Conservation (phyloP, 2,329 filamentous ascomycete species). For the Zarea fungicola region DNA sequence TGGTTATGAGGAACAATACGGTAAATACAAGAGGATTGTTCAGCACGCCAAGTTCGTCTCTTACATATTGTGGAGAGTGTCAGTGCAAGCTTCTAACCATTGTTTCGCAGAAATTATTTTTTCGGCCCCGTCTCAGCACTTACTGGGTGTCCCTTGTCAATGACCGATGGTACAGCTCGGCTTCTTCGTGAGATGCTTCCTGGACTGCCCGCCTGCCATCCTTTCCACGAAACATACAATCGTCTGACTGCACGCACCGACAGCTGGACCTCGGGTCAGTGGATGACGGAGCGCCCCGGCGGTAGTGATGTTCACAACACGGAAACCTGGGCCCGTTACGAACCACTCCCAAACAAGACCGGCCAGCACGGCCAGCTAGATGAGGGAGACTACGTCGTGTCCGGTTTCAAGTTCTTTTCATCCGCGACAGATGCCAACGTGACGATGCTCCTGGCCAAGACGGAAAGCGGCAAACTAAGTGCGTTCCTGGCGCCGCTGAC, state of each 20-base stretch:
- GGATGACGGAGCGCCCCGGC: conserved; percentile 16
- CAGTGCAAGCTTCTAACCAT: background rate
- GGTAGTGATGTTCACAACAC: conserved; percentile 16
- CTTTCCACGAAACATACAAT: conserved; percentile 11
- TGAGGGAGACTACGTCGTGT: conserved; percentile 15
- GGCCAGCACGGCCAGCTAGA: conserved; percentile 8
- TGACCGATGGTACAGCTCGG: conserved; percentile 14
- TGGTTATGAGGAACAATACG: conserved; percentile 9
- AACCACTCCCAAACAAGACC: background rate
- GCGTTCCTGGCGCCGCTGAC: conserved; percentile 15
- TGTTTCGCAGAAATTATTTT: conserved; percentile 12
- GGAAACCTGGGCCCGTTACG: conserved; percentile 13
- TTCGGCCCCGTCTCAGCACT: conserved; percentile 10
- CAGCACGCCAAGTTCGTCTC: conserved; percentile 11
- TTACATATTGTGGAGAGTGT: background rate
- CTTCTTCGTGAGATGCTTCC: conserved; percentile 9
- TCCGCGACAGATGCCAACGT: conserved; percentile 15
- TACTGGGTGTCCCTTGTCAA: conserved; percentile 14
- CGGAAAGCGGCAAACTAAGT: conserved; percentile 14
- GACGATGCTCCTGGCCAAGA: conserved; percentile 15
- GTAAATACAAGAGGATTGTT: conserved; percentile 12
- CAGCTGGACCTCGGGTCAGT: conserved; percentile 15
- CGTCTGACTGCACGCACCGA: conserved; percentile 7
- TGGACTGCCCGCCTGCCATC: conserved; percentile 8
- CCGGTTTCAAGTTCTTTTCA: conserved; percentile 17